Evolutionary conservation across 768 basidiomycete genomes (phyloP).

Genomic region (Ramaria sp.): DNA sequence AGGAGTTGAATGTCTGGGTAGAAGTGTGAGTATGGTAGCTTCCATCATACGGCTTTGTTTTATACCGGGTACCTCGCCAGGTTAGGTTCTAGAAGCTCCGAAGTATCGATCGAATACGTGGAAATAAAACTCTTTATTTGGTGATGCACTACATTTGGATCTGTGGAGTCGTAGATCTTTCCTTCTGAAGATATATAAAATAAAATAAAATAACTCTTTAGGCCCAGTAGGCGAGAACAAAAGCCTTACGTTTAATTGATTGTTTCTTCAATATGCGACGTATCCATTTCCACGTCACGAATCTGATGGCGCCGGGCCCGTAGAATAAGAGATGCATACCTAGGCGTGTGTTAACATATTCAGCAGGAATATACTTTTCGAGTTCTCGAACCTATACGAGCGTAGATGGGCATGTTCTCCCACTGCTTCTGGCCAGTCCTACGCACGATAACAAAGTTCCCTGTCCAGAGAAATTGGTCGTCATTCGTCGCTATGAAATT

Average conservation of each 20-base stretch:
- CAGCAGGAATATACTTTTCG: constrained; percentile 22
- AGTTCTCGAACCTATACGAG: constrained; percentile 14
- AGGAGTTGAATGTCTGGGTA: constrained; percentile 20
- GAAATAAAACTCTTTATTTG: constrained; percentile 45
- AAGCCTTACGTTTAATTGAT: constrained; percentile 31
- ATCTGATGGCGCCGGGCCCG: constrained; percentile 25
- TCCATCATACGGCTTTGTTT: not conserved
- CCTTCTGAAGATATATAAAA: constrained; percentile 26
- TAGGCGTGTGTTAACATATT: constrained; percentile 30
- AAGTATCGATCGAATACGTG: constrained; percentile 42
- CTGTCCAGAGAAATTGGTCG: constrained; percentile 18
- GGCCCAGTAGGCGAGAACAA: not conserved
- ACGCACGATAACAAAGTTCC: constrained; percentile 46
- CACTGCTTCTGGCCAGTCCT: constrained; percentile 42
- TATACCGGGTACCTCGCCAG: constrained; percentile 39
- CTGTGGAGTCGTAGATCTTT: constrained; percentile 35
- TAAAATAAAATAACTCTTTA: not conserved
- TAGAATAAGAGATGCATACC: constrained; percentile 73
- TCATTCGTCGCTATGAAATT: not conserved
- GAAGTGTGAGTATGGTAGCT: not conserved
- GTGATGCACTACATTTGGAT: constrained; percentile 15
- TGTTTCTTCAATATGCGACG: constrained; percentile 39
- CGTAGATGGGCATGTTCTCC: constrained; percentile 61
- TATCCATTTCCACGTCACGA: constrained; percentile 11
- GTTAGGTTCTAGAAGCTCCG: constrained; percentile 59